Base-by-base conservation (phyloP, 1,139 yeast species). In the Pichia sp. region DNA sequence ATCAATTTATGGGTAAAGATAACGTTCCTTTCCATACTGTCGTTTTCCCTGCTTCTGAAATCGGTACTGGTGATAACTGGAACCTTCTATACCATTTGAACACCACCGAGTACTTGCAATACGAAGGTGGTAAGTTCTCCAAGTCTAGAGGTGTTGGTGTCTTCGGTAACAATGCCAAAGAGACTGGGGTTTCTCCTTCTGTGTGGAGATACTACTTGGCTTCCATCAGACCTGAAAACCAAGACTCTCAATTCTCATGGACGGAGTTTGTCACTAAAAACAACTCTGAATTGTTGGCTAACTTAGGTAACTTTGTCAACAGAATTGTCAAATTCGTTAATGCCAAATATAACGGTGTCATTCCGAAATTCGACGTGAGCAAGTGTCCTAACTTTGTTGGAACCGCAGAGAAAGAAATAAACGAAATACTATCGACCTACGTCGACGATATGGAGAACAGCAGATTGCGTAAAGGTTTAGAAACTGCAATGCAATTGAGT, bases 1-100 rank as follows among this genome's bases (percentile, higher is more conserved):
- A 88, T 71, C 99, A 93, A 76, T 93, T 93, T 72, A 93, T 93
- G 99, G 99, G 99, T 75, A 93, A 93, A 74, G 99, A 93, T 72
- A 93, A 93, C 67, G 97, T 92, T 64, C 98, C 98, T 44, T 93
- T 93, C 89, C 99, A 93, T 69, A 87, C 97, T 1, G 99, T 95
- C 57, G 95, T 93, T 56, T 93, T 92, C 89, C 99, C 99, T 58
- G 84, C 95, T 49, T 75, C 96, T 45, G 87, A 85, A 72, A 75
- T 93, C 51, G 99, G 98, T 71, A 92, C 99, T 29, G 75, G 79
- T 31, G 95, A 92, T 57, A 68, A 77, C 48, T 93, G 98, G 98
- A 92, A 97, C 57, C 85, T 82, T 81, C 79, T 92, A 63, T 90
- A 90, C 68, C 97, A 92, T 71, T 74, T 93, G 63, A 88, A 85